Base-by-base conservation (phyloP, 1,284 basidiomycete genomes). In the Malassezia globosa region DNA sequence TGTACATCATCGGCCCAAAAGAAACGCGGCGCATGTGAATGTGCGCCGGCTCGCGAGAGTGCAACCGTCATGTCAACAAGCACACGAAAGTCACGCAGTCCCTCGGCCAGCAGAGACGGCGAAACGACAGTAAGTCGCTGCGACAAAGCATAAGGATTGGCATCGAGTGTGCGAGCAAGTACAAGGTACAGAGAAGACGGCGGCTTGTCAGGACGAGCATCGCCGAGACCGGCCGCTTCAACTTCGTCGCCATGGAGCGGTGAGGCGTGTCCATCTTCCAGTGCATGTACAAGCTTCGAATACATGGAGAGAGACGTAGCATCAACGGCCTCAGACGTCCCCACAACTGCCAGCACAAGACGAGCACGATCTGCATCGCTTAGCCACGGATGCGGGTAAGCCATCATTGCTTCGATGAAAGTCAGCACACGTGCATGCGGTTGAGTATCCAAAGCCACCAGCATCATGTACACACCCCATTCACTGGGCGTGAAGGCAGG, bases 301-400 rank as follows among this genome's bases (percentile, higher is more conserved):
- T 45, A 37, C 23, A 18, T 27, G 10, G 27, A 16, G n/a, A 27
- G 29, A 16, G 31, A 11, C 1, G 27, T 24, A 7, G 13, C 19
- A 29, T 31, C 37, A 5, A 18, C 24, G 14, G 29, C 42, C 13
- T 43, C 48, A 21, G 36, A 37, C 22, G 27, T 18, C 21, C 27
- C 42, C 6, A 50, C 18, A 13, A 50, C 33, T 10, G 42, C 48
- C 4, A 50, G 24, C 11, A 31, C 29, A 2, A 50, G 37, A 7
- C 48, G 48, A 16, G 8, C n/a, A 8, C 21, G 37, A 16, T 37
- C 36, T 26, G 19, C 35, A 16, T 33, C 25, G 1, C 33, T 29
- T 10, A 49, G 24, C 41, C 41, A 49, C 18, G 24, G 1, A 21
- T 27, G 39, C n/a, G n/a, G n/a, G n/a, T n/a, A n/a, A 3, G 19